Conservation (phyloP, 768 basidiomycete genomes). For the Phanerochaete carnosa region DNA sequence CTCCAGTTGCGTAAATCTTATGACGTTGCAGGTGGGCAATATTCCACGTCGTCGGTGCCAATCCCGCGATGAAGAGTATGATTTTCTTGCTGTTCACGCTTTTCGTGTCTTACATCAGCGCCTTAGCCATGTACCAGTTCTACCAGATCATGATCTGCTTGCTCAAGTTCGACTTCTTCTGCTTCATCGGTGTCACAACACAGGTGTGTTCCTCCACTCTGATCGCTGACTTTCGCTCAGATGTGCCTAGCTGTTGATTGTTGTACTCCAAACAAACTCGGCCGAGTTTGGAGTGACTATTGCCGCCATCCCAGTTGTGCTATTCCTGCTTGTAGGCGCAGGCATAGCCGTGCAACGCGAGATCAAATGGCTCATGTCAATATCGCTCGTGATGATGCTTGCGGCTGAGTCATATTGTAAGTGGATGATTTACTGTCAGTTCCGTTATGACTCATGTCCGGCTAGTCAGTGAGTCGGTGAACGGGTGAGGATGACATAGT, state of each 20-base stretch:
- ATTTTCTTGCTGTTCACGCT: slow-evolving; percentile 1
- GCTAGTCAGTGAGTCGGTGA: neutral
- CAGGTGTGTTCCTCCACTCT: slow-evolving; percentile 42
- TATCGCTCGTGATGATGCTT: slow-evolving; percentile 73
- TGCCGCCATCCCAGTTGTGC: slow-evolving; percentile 77
- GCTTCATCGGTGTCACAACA: slow-evolving; percentile 84
- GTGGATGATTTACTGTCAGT: slow-evolving; percentile 21
- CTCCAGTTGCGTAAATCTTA: neutral
- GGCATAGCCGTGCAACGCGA: slow-evolving; percentile 75
- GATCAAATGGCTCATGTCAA: slow-evolving; percentile 77
- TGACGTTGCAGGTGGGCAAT: slow-evolving; percentile 69
- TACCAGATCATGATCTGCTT: slow-evolving; percentile 87
- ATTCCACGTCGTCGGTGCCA: slow-evolving; percentile 86
- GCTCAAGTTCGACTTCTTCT: slow-evolving; percentile 89
- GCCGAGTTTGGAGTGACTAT: slow-evolving; percentile 83
- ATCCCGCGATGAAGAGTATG: slow-evolving; percentile 80
- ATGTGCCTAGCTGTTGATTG: slow-evolving; percentile 63
- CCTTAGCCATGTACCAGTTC: slow-evolving; percentile 79
- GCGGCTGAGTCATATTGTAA: slow-evolving; percentile 76
- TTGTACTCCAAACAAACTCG: slow-evolving; percentile 60
- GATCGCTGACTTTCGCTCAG: neutral
- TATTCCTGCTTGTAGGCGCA: slow-evolving; percentile 61
- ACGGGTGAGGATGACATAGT: neutral
- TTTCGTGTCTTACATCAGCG: neutral
- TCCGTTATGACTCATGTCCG: neutral